Evolutionary conservation across 2,329 filamentous ascomycete species (phyloP).

Genomic region (Colletotrichum higginsianum): DNA sequence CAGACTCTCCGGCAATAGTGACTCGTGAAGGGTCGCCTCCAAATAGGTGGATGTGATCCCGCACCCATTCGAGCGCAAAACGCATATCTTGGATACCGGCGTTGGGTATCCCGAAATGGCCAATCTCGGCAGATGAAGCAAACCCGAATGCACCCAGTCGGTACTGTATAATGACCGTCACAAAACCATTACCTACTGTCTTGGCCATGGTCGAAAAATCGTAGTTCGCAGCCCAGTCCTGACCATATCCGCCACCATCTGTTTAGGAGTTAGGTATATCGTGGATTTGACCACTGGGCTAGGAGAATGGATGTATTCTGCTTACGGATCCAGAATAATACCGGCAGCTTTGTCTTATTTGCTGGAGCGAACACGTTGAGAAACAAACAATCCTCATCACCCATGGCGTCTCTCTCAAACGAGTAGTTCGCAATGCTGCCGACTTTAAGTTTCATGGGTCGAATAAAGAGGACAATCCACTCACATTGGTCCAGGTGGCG

Average conservation of each 20-base stretch:
- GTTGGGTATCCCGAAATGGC: conserved; percentile 55
- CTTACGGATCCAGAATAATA: conserved; percentile 2
- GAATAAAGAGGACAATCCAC: not conserved
- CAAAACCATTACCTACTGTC: not conserved
- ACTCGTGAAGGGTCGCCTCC: conserved; percentile 76
- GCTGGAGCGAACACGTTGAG: not conserved
- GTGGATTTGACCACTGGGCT: not conserved
- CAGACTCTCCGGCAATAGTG: conserved; percentile 75
- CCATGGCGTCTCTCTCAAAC: conserved; percentile 52
- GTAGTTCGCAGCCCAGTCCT: conserved; percentile 1
- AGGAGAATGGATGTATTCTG: not conserved
- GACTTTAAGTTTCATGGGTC: conserved; percentile 47
- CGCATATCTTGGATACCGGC: conserved; percentile 73
- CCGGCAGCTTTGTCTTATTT: not conserved
- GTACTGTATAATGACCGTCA: conserved; percentile 18
- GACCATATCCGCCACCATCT: conserved; percentile 8
- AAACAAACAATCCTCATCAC: conserved; percentile 42
- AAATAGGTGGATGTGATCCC: conserved; percentile 74
- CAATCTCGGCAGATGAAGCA: conserved; percentile 17
- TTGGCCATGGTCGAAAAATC: conserved; percentile 1
- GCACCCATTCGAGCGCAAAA: conserved; percentile 72
- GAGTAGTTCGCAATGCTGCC: conserved; percentile 49
- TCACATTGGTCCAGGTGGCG: not conserved
- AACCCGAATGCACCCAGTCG: conserved; percentile 23
- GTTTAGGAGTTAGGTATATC: not conserved